Evolutionary conservation across 352 stramenopile genomes (phyloP), one percentile per base, ranked within the genome.

Genomic region (Phytopythium boreale): DNA sequence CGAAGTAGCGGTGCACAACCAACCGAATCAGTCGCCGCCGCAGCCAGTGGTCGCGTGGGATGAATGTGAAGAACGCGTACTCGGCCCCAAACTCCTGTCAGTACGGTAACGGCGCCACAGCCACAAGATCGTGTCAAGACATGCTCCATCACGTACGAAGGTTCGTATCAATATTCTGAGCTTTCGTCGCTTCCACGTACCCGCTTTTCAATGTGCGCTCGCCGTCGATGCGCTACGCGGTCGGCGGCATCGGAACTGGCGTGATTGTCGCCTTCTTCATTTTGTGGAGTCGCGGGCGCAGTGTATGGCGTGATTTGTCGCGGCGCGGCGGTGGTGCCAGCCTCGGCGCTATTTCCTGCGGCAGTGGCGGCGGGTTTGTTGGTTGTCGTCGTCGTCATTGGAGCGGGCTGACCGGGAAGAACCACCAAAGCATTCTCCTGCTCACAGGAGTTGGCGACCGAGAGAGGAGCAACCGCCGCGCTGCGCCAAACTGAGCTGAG

Each of bases 1-100:
- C 90, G 46, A 97, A 97, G 65, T 84, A 80, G 36, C 65, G 74
- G 20, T 87, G 84, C 0, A 70, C 75, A 5, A 79, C 73, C 19
- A 94, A 7, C 1, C 50, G 68, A 17, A 92, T 80, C 46, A 81
- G 90, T 24, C 70, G 51, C 43, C 63, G 67, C 9, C 87, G 84
- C 22, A 93, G 4, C n/a, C 56, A 62, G 47, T 90, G 70, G 0
- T 85, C 69, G 8, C 79, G 72, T 3, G 74, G 74, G 12, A 94
- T 50, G 66, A 75, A 62, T 36, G 36, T 69, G 49, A 67, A 83
- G 19, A 90, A 70, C 1, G 83, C 65, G 22, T 67, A 71, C 8
- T 90, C 77, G 4, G 80, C 81, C 4, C 83, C 83, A 34, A 76
- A 76, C 58, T 66, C 31, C 74, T 87, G 46, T 24, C 24, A 29